A percentile compares a stretch with the other conserved stretches of the same genome.
These are phyloP conservation scores for Quercus engelmannii DNA, from an alignment of 306 rosid species.

Conservation along the genomic window DNA sequence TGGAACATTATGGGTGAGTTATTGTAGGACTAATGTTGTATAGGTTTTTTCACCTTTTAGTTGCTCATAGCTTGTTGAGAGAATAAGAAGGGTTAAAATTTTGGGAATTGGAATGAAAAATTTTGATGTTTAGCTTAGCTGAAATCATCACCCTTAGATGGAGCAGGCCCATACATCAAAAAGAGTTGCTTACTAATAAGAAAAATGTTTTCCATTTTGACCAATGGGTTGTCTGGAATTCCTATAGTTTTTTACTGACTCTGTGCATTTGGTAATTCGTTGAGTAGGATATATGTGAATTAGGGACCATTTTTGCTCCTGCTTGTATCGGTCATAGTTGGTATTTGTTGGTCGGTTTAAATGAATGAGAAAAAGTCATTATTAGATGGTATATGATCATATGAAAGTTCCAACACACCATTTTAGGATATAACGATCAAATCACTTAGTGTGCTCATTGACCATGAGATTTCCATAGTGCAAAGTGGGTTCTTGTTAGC, in stretches of 20 bases:
- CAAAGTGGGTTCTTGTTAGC: not conserved
- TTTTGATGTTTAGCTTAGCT: too few species aligned
- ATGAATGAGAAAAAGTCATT: not conserved
- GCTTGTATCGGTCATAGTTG: not conserved
- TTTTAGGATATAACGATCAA: too few species aligned
- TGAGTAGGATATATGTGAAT: not conserved
- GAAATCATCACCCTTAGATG: too few species aligned
- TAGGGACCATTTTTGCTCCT: not conserved
- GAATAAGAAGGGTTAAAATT: not conserved
- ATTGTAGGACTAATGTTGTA: not conserved
- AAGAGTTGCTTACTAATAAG: too few species aligned
- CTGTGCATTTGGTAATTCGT: not conserved
- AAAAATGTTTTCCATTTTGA: too few species aligned
- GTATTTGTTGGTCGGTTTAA: not conserved
- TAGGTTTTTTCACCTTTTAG: too few species aligned
- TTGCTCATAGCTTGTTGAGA: not conserved
- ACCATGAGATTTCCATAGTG: too few species aligned
- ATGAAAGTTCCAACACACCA: not conserved
- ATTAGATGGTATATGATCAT: not conserved
- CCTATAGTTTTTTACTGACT: not conserved
- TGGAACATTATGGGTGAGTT: not conserved
- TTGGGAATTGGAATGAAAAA: not conserved
- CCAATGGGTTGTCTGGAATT: too few species aligned
- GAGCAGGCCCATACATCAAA: too few species aligned
- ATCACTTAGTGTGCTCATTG: too few species aligned